These are phyloP conservation scores for Neofusicoccum umdonicola DNA, from an alignment of 2,329 filamentous ascomycete species.

Conservation along the genomic window DNA sequence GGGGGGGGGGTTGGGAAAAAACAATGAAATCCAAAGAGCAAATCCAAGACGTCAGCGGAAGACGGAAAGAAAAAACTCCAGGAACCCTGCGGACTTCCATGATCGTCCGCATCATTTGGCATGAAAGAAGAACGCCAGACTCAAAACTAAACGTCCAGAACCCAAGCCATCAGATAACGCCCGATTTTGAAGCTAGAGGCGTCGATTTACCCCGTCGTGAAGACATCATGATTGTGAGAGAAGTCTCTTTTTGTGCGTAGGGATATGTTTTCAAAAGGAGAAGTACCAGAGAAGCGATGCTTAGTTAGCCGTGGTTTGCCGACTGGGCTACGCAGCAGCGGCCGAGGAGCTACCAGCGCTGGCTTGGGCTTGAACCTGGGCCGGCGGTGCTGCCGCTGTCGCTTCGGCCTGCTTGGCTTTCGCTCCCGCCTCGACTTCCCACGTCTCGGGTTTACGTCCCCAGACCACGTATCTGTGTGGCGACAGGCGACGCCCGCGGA, in stretches of 20 bases:
- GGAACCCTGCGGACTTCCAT: not conserved
- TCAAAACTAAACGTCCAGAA: not conserved
- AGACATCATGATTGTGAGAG: not conserved
- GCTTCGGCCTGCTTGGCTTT: not conserved
- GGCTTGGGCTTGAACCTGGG: not conserved
- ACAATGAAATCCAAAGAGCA: not conserved
- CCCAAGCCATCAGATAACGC: not conserved
- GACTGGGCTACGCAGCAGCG: no score
- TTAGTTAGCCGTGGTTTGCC: not conserved
- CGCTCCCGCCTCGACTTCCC: conserved; percentile 6
- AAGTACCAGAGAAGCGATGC: not conserved
- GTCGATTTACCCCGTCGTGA: not conserved
- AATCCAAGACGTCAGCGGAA: not conserved
- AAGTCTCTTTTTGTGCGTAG: not conserved
- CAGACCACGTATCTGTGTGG: conserved; percentile 19
- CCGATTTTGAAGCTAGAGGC: not conserved
- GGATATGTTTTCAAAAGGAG: not conserved
- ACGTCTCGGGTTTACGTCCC: conserved; percentile 18
- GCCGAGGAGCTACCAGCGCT: not conserved
- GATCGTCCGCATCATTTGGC: not conserved
- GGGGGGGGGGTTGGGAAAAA: not conserved
- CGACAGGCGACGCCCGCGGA: conserved; percentile 3
- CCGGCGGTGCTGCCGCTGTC: not conserved
- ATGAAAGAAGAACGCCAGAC: not conserved
- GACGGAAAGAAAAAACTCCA: not conserved